A percentile compares a stretch with the other conserved stretches of the same genome.
Conservation (phyloP, 139 green algal genomes). For the Marvania coccoides region DNA sequence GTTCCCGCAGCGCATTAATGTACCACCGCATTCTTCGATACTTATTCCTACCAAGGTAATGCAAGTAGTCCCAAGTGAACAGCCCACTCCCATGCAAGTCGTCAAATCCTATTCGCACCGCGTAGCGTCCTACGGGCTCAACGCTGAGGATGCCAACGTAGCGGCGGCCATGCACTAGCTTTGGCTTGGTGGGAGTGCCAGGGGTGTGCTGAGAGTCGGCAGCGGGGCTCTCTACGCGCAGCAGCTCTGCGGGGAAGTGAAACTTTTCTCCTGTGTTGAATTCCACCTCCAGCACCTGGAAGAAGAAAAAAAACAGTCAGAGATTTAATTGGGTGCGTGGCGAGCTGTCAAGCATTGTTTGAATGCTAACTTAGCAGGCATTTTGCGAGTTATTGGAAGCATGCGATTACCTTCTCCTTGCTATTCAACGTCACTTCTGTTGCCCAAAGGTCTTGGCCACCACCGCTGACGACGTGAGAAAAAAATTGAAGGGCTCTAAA, state of each 20-base stretch:
- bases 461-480: not conserved
- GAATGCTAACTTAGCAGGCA: no score
- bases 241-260: slow-evolving; percentile 7
- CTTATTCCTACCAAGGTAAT: slow-evolving; percentile 32
- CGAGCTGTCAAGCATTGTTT: no score
- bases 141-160: slow-evolving; percentile 54
- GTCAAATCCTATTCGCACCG: slow-evolving; percentile 40
- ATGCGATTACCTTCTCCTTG: no score
- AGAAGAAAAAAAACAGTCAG: no score
- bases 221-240: slow-evolving; percentile 17
- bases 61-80: slow-evolving; percentile 51
- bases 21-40: slow-evolving; percentile 22
- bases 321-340: no score
- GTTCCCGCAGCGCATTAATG: not conserved
- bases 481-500: not conserved
- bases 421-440: no score
- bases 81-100: slow-evolving; percentile 48
- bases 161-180: slow-evolving; percentile 42
- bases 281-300: slow-evolving; percentile 1
- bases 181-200: not conserved
- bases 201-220: not conserved
- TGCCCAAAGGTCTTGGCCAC: no score
- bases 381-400: no score
- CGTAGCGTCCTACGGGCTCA: slow-evolving; percentile 54
- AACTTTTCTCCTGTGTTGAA: slow-evolving; percentile 17